Evolutionary conservation across 2,329 filamentous ascomycete genomes (phyloP).

Genomic region (Penicillium verrucosum): DNA sequence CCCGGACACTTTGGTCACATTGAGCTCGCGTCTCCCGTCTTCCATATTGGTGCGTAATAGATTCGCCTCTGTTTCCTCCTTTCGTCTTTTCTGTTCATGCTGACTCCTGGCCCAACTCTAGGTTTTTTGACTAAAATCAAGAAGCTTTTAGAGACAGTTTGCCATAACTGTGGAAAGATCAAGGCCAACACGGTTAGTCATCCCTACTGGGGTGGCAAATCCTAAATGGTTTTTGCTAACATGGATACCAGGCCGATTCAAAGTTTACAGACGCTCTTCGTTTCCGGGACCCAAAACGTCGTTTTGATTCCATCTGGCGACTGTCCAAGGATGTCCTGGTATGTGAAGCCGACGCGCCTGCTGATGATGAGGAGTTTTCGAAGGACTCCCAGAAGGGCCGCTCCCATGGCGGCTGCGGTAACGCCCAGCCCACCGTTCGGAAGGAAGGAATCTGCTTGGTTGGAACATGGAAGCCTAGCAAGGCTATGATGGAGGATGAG

Average conservation of each 20-base stretch:
- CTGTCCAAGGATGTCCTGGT: slow-evolving; percentile 83
- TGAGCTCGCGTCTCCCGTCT: slow-evolving; percentile 93
- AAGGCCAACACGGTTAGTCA: slow-evolving; percentile 96
- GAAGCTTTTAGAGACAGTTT: slow-evolving; percentile 97
- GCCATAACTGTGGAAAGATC: slow-evolving; percentile 98
- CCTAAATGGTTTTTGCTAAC: slow-evolving; percentile 52
- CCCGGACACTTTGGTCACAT: slow-evolving; percentile 99
- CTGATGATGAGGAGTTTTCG: slow-evolving; percentile 66
- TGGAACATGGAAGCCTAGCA: slow-evolving; percentile 67
- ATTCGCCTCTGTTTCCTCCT: slow-evolving; percentile 3
- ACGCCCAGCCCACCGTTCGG: slow-evolving; percentile 81
- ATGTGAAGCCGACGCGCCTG: slow-evolving; percentile 74
- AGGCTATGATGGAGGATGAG: slow-evolving; percentile 67
- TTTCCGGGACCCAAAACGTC: slow-evolving; percentile 86
- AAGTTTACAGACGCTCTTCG: slow-evolving; percentile 78
- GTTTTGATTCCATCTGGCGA: slow-evolving; percentile 89
- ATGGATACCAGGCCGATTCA: slow-evolving; percentile 66
- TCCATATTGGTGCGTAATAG: slow-evolving; percentile 63
- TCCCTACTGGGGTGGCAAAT: slow-evolving; percentile 57
- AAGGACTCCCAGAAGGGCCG: slow-evolving; percentile 58
- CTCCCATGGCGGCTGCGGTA: slow-evolving; percentile 88
- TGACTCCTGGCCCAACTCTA: slow-evolving; percentile 35
- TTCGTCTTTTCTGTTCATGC: slow-evolving; percentile 11
- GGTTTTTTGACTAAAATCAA: slow-evolving; percentile 99
- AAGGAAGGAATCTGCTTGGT: slow-evolving; percentile 82